Percentiles rank a stretch among this genome's conserved stretches.
phyloP scores from a whole-genome alignment of 768 basidiomycete genomes.

The Lentinula raphanica region DNA sequence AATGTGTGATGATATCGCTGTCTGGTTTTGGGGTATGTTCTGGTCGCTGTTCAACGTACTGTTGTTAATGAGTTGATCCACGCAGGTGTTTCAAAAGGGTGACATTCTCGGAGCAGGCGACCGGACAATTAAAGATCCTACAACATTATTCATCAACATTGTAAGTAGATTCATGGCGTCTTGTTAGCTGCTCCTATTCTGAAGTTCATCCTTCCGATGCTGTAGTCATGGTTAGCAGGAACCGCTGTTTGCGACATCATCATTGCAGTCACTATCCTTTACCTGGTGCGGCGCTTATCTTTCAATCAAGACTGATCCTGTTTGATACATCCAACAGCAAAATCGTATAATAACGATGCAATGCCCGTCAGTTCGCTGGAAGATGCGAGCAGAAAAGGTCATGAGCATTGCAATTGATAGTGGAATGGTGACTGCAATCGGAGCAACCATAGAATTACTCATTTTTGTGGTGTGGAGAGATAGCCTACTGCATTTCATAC shows the following conservation, averaged over 20 bases:
- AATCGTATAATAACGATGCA: conserved; percentile 3
- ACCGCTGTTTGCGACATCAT: conserved; percentile 20
- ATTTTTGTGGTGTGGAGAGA: conserved; percentile 14
- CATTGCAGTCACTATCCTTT: conserved; percentile 20
- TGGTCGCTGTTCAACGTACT: background rate
- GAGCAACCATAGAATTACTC: conserved; percentile 14
- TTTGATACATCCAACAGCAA: background rate
- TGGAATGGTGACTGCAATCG: conserved; percentile 16
- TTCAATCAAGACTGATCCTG: background rate
- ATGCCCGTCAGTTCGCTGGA: conserved; percentile 6
- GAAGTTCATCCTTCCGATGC: background rate
- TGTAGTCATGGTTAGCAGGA: conserved; percentile 21
- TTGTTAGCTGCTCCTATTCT: background rate
- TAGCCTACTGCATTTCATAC: conserved; percentile 16
- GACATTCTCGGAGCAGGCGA: conserved; percentile 3
- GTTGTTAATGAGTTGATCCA: background rate
- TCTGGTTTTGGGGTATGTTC: conserved; percentile 9
- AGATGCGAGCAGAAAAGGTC: conserved; percentile 4
- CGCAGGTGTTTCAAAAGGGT: background rate
- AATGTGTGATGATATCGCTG: conserved; percentile 9
- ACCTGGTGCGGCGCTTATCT: conserved; percentile 17
- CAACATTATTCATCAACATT: conserved; percentile 11
- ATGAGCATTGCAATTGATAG: conserved; percentile 18
- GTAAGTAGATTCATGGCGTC: too few species aligned
- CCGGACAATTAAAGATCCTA: background rate